These are phyloP conservation scores for Penicillium soppii DNA, from an alignment of 495 filamentous ascomycete genomes.

Conservation along the genomic window DNA sequence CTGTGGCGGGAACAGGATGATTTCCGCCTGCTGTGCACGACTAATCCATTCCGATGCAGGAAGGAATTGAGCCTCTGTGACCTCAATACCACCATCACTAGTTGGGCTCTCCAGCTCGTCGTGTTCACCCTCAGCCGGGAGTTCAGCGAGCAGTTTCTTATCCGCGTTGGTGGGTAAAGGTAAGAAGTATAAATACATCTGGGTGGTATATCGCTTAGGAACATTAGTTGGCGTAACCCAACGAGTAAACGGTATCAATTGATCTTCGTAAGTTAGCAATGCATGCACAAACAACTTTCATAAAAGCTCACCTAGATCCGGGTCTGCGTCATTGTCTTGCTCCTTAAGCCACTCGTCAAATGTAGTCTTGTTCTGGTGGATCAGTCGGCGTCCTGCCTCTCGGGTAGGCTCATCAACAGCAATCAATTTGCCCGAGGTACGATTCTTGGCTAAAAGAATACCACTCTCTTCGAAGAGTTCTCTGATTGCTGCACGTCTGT, in stretches of 20 bases:
- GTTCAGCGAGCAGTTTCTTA: constrained; percentile 27
- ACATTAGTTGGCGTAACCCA: constrained; percentile 82
- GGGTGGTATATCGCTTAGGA: constrained; percentile 78
- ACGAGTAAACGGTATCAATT: constrained; percentile 78
- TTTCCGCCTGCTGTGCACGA: constrained; percentile 57
- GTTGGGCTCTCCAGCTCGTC: constrained; percentile 59
- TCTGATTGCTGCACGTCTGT: constrained; percentile 76
- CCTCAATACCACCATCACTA: constrained; percentile 80
- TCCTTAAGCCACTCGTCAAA: constrained; percentile 67
- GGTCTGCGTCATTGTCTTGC: constrained; percentile 57
- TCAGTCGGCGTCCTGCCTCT: constrained; percentile 63
- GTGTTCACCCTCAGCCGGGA: constrained; percentile 34
- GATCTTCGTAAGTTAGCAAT: constrained; percentile 34
- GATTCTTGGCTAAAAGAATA: constrained; percentile 69
- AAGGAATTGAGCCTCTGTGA: constrained; percentile 78
- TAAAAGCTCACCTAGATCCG: constrained; percentile 59
- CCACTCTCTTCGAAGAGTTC: constrained; percentile 97
- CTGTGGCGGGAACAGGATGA: constrained; percentile 90
- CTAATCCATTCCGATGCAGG: constrained; percentile 66
- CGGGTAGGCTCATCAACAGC: constrained; percentile 57
- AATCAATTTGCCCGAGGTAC: constrained; percentile 47
- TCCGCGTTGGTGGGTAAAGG: constrained; percentile 56
- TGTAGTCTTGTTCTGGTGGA: constrained; percentile 59
- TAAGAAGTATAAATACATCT: constrained; percentile 97
- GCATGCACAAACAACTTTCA: constrained; percentile 1